Conservation (phyloP, 1,139 yeast species). For the Sugiyamaella paludigena region DNA sequence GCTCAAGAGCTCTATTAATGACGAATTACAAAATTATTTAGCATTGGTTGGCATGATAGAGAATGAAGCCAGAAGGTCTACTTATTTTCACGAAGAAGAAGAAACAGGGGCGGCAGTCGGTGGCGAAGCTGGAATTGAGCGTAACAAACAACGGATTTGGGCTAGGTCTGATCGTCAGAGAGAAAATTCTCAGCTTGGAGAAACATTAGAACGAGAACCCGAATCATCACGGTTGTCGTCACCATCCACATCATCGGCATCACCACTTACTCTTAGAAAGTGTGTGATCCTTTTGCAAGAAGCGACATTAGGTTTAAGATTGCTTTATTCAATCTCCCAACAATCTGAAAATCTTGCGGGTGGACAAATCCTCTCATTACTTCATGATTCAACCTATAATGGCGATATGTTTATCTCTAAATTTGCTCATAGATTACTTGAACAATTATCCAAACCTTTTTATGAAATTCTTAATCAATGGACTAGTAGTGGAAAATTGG, state of each 20-base stretch:
- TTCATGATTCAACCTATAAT: conserved; percentile 53
- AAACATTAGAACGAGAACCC: background rate
- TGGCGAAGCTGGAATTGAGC: background rate
- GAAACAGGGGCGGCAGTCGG: background rate
- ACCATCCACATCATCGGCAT: background rate
- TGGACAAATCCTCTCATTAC: conserved; percentile 53
- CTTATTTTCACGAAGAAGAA: background rate
- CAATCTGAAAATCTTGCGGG: conserved; percentile 46
- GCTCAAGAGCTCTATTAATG: conserved; percentile 54
- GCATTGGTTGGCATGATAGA: conserved; percentile 55
- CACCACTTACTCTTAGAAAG: conserved; percentile 39
- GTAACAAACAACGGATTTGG: background rate
- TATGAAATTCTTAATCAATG: conserved; percentile 61
- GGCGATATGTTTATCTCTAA: conserved; percentile 58
- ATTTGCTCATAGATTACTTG: conserved; percentile 48
- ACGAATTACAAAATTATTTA: conserved; percentile 54
- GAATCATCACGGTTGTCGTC: background rate
- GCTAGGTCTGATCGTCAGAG: background rate
- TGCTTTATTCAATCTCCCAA: conserved; percentile 45
- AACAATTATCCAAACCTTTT: conserved; percentile 57
- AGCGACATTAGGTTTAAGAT: conserved; percentile 55
- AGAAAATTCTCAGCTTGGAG: background rate
- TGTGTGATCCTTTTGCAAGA: conserved; percentile 49
- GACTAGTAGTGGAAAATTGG: conserved; percentile 66
- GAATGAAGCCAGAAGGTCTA: conserved; percentile 32